Base-by-base conservation (phyloP, 2,329 filamentous ascomycete genomes). In the Ceratocystiopsis brevicomis region DNA sequence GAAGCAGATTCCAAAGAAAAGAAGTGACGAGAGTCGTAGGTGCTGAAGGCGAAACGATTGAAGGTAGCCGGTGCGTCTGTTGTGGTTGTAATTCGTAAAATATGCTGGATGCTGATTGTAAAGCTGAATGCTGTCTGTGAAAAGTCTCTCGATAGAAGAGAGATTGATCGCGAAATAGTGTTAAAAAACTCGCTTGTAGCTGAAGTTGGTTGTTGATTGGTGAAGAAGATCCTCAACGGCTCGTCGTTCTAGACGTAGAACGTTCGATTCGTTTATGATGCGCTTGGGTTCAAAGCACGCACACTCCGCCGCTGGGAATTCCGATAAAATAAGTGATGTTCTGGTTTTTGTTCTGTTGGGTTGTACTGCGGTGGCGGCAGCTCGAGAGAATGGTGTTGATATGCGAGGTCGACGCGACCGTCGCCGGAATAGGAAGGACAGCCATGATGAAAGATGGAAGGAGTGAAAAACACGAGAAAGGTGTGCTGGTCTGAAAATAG, bases 241-340 rank as follows among this genome's bases (percentile, higher is more conserved):
- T 50, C 49, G 47, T 50, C 48, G 45, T 6, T 30, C 9, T 39
- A 6, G 34, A 41, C 50, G 51, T 51, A 58, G 51, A 30, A 30
- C 25, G 25, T 10, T 30, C 25, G 25, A 6, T 30, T 10, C 25
- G 25, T 30, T 30, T 30, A 30, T 30, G 25, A 30, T 30, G 25
- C 25, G 25, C 25, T 9, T 30, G 6, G 25, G 10, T 30, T 30
- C 25, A 71, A 53, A 65, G 53, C 51, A 52, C 55, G 49, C 52
- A 53, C 48, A 68, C 67, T 68, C 67, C 67, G 51, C 48, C 67
- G 53, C 66, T 70, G 66, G 68, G 68, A 66, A 59, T 69, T 63
- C 64, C 57, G 47, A 45, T 43, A 45, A 37, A 40, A 46, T 43
- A 40, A 38, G 34, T 16, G 41, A 47, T 52, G 47, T 37, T 40